A percentile compares a stretch with the other conserved stretches of the same genome.
Evolutionary conservation across 345 rosid species (phyloP).

Genomic region (Acer negundo): DNA sequence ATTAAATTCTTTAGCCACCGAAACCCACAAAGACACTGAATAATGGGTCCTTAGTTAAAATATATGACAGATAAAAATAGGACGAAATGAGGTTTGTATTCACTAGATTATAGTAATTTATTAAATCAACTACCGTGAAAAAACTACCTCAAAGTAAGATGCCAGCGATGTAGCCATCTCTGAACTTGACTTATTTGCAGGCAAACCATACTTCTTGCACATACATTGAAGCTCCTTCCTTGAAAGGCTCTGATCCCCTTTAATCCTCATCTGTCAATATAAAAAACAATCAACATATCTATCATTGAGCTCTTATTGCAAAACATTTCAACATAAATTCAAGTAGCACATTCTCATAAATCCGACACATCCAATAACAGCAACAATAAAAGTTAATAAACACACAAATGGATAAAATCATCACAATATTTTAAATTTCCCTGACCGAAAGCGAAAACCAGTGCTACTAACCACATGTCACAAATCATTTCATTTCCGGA

Average conservation of each 20-base stretch:
- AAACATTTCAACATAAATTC: not conserved
- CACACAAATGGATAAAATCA: not conserved
- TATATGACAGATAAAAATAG: not conserved
- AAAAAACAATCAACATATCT: slow-evolving; percentile 11
- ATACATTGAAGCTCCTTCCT: slow-evolving; percentile 77
- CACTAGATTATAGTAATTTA: not conserved
- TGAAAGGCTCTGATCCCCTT: slow-evolving; percentile 47
- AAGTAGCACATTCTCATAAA: not conserved
- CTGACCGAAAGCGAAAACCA: not conserved
- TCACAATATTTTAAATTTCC: not conserved
- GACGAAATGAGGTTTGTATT: not conserved
- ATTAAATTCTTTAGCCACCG: not conserved
- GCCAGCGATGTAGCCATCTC: slow-evolving; percentile 64
- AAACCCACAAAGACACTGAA: not conserved
- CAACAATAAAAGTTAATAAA: slow-evolving; percentile 3
- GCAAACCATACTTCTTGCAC: slow-evolving; percentile 71
- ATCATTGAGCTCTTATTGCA: not conserved
- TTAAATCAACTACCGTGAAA: not conserved
- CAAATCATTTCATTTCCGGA: not conserved
- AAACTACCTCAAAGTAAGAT: slow-evolving; percentile 49
- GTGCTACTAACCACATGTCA: not conserved
- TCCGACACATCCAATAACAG: not conserved
- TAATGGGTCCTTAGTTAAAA: not conserved
- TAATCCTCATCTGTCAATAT: slow-evolving; percentile 45
- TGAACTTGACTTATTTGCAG: slow-evolving; percentile 64